Evolutionary conservation across 2,329 filamentous ascomycete species (phyloP), one percentile per base, ranked within the genome.

Genomic region (Scedosporium aurantiacum): DNA sequence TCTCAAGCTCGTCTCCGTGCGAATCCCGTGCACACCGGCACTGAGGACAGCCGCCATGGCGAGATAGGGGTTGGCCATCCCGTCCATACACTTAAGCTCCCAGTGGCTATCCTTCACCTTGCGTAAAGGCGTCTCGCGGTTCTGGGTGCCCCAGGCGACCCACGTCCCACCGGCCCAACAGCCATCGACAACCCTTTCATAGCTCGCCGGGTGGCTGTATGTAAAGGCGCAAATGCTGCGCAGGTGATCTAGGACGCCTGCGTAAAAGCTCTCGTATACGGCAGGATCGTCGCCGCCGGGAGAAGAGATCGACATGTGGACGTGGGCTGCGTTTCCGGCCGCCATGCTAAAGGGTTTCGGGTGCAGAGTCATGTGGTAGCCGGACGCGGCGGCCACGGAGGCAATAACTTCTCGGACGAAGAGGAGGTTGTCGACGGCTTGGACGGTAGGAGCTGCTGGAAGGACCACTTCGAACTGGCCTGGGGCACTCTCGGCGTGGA

Each of bases 381-480:
- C 82, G 47, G 86, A 79, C 2, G 79, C 75, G 3, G 83, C 82
- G 2, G 87, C 88, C 18, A 87, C 78, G 27, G 82, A 79, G 3
- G 80, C 78, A 63, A 95, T 83, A 28, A 88, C 81, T 66, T 91
- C 86, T 1, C 88, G 82, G 0, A 88, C 79, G 69, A 87, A 87
- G 5, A 92, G 75, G 1, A 95, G 78, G 0, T 78, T 81, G 69
- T 94, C 90, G 28, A 91, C 82, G 0, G 90, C 88, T 47, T 82
- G 74, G 0, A 93, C 72, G 0, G 89, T 84, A 0, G 82, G 73
- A 0, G 79, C 76, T 0, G 85, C 82, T 0, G 87, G 81, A 0
- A 94, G 79, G 1, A 91, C 77, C 61, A 95, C 82, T 71, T 93
- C 89, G 71, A 89, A 94, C 70, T 94, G 90, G 1, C 89, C 88